Percentiles rank a stretch among this genome's conserved stretches.
phyloP scores from a whole-genome alignment of 768 basidiomycete species.

The Collybiopsis confluens region DNA sequence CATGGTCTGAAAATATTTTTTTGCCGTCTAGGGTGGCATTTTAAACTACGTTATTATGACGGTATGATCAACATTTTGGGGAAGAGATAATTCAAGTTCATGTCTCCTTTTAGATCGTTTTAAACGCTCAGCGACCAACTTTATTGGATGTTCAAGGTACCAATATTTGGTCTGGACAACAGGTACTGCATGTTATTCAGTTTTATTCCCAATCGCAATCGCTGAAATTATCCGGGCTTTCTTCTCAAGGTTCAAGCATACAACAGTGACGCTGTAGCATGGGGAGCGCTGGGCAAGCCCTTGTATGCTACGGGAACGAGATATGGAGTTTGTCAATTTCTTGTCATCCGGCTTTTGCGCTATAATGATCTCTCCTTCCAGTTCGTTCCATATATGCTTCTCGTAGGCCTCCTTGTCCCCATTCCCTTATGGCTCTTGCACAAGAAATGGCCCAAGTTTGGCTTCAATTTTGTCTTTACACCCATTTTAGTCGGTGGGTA shows the following conservation, averaged over 20 bases:
- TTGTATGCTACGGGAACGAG: slow-evolving; percentile 39
- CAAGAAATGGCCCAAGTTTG: slow-evolving; percentile 39
- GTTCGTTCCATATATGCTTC: slow-evolving; percentile 41
- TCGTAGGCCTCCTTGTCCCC: slow-evolving; percentile 45
- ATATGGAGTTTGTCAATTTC: slow-evolving; percentile 32
- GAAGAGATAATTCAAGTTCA: not conserved
- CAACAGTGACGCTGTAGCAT: slow-evolving; percentile 49
- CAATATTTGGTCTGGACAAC: slow-evolving; percentile 54
- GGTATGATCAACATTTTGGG: slow-evolving; percentile 24
- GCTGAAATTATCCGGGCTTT: no score
- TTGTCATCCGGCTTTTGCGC: slow-evolving; percentile 8
- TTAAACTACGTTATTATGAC: slow-evolving; percentile 50
- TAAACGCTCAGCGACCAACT: slow-evolving; percentile 31
- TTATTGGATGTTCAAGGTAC: slow-evolving; percentile 43
- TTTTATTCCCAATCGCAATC: no score
- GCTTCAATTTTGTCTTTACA: slow-evolving; percentile 41
- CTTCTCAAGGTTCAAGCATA: slow-evolving; percentile 34
- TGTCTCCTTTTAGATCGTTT: slow-evolving; percentile 15
- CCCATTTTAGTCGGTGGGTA: slow-evolving; percentile 29
- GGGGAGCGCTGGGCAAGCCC: slow-evolving; percentile 50
- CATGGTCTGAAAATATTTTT: not conserved
- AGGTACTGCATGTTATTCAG: no score
- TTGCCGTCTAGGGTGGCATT: slow-evolving; percentile 34
- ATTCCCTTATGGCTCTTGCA: slow-evolving; percentile 50
- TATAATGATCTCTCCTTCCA: slow-evolving; percentile 12